Evolutionary conservation across 805 yeast species (phyloP), one percentile per base, ranked within the genome.

Genomic region (Brettanomyces sp.): DNA sequence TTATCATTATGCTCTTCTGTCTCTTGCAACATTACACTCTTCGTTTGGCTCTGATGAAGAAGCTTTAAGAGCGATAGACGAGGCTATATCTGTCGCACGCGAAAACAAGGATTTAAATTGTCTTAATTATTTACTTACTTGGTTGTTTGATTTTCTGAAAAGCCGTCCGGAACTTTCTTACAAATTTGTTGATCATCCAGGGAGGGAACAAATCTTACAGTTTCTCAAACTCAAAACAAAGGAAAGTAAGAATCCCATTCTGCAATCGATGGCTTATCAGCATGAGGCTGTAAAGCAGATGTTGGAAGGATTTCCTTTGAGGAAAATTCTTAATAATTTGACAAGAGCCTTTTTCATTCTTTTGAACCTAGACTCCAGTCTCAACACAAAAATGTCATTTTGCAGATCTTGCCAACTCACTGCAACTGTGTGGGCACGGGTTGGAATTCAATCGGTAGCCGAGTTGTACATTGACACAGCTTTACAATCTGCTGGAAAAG

Each of bases 71-170:
- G 82, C 95, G 1, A 84, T 88, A 7, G 87, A 84, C 50, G 96
- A 89, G 59, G 93, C 96, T 0, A 83, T 88, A 3, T 71, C 84
- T 5, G 88, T 89, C 3, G 96, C 96, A 0, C 68, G 96, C 52
- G 96, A 89, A 55, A 82, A 83, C 54, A 80, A 80, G 50, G 96
- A 90, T 60, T 71, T 77, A 46, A 69, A 73, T 12, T 85, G 95
- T 24, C 69, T 88, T 38, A 82, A 85, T 25, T 80, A 80, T 53
- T 72, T 88, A 13, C 66, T 88, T 43, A 72, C 87, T 8, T 84
- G 93, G 89, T 67, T 87, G 1, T 79, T 80, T 52, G 76, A 81
- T 50, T 85, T 83, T 53, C 70, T 86, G 56, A 78, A 77, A 49
- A 76, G 77, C 47, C 74, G 81, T 54, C 96, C 95, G 0, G 68